These are phyloP conservation scores for Fragaria nilgerrensis DNA, from an alignment of 306 rosid species.

Conservation along the genomic window DNA sequence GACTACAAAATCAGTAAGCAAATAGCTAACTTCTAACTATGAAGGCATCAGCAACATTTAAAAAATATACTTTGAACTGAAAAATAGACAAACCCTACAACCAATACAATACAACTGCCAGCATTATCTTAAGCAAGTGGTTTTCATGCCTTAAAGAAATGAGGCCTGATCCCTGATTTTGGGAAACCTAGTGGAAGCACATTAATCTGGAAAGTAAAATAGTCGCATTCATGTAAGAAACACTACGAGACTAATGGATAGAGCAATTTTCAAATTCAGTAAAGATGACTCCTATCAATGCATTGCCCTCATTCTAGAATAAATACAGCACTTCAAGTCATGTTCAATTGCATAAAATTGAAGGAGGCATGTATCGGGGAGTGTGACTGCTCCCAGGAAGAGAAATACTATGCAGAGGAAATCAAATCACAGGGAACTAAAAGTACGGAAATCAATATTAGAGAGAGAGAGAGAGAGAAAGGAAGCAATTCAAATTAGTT, in stretches of 20 bases:
- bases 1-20: not conserved
- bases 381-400: not conserved
- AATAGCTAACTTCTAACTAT: not conserved
- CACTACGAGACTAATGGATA: not conserved
- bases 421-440: not conserved
- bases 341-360: not conserved
- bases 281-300: not conserved
- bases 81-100: not conserved
- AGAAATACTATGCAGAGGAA: not conserved
- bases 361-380: not conserved
- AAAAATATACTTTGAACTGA: not conserved
- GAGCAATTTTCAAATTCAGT: not conserved
- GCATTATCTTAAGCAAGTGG: conserved; percentile 2
- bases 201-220: not conserved
- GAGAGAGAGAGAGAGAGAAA: not conserved
- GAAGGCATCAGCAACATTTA: not conserved
- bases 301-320: conserved; percentile 16
- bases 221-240: not conserved
- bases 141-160: not conserved
- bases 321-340: not conserved
- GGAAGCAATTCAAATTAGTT: not conserved
- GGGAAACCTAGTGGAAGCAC: not conserved
- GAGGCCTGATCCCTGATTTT: not conserved
- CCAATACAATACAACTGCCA: too few relatives aligned
- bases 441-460: not conserved